phyloP scores from a whole-genome alignment of 805 yeast species.

The Metschnikowia bowlesiae region DNA sequence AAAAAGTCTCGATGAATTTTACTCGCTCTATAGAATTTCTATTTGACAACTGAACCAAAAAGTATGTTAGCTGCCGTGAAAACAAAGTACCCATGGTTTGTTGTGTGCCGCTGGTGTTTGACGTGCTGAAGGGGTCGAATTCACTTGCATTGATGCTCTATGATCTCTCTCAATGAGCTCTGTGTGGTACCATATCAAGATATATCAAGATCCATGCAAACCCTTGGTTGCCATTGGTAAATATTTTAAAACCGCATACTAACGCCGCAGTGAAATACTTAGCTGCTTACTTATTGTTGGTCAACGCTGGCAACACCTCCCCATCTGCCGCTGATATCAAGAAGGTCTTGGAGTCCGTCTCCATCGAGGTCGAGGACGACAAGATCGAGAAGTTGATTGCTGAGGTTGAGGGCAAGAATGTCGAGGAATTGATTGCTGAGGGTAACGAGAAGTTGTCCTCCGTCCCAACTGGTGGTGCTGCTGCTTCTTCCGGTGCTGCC shows the following conservation, averaged over 20 bases:
- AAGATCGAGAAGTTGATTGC: conserved; percentile 32
- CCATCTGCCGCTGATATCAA: conserved; percentile 42
- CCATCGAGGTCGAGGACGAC: conserved; percentile 33
- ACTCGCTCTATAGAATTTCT: conserved; percentile 1
- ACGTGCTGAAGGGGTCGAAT: no score
- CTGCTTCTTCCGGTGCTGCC: conserved; percentile 26
- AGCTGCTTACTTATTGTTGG: conserved; percentile 46
- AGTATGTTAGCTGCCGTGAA: conserved; percentile 10
- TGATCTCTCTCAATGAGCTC: neutral
- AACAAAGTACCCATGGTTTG: neutral
- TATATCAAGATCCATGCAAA: neutral
- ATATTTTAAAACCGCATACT: conserved; percentile 15
- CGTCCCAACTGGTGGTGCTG: conserved; percentile 32
- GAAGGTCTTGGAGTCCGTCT: conserved; percentile 38
- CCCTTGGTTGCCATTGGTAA: neutral
- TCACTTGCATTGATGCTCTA: neutral
- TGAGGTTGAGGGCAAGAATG: conserved; percentile 34
- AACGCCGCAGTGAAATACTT: conserved; percentile 40
- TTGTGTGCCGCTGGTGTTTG: no score
- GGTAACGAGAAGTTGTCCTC: conserved; percentile 36
- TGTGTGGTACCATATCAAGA: neutral
- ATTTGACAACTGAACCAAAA: conserved; percentile 11
- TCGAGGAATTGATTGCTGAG: conserved; percentile 33
- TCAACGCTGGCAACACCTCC: conserved; percentile 43
- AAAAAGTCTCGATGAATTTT: conserved; percentile 8